Percentiles rank a stretch among this genome's conserved stretches.
phyloP scores from a whole-genome alignment of 2,329 filamentous ascomycete genomes.

The Ophiostoma ulmi region DNA sequence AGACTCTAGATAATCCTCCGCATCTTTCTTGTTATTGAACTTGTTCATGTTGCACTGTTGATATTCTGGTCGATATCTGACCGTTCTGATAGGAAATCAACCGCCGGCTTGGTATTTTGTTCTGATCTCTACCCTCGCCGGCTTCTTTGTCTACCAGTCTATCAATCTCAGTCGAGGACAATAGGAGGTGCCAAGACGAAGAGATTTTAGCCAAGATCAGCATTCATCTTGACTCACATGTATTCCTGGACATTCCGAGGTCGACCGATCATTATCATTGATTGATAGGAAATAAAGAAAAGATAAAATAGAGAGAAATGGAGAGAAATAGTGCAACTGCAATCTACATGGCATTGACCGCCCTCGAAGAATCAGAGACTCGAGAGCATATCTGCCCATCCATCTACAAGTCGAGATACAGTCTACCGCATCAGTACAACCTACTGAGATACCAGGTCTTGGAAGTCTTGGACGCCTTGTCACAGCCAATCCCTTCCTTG shows the following conservation, averaged over 20 bases:
- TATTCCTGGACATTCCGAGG: not conserved
- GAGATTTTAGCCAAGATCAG: conserved; percentile 8
- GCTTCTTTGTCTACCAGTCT: not conserved
- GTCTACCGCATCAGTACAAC: not conserved
- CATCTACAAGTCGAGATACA: not conserved
- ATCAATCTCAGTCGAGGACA: not conserved
- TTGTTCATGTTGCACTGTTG: not conserved
- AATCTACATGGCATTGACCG: not conserved
- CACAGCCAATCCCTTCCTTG: not conserved
- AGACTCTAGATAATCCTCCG: not conserved
- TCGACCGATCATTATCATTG: too few species aligned
- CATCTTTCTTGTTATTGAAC: not conserved
- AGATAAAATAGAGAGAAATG: not conserved
- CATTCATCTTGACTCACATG: not conserved
- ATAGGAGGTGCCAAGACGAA: conserved; percentile 4
- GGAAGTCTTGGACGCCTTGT: not conserved
- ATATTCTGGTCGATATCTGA: not conserved
- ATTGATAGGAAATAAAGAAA: too few species aligned
- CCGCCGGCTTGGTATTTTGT: not conserved
- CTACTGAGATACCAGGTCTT: not conserved
- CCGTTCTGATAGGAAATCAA: not conserved
- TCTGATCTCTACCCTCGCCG: not conserved
- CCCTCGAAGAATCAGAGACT: too few species aligned
- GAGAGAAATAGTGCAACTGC: not conserved
- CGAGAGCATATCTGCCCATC: too few species aligned